phyloP scores from a whole-genome alignment of 2,329 filamentous ascomycete genomes.

The Simplicillium sp. region DNA sequence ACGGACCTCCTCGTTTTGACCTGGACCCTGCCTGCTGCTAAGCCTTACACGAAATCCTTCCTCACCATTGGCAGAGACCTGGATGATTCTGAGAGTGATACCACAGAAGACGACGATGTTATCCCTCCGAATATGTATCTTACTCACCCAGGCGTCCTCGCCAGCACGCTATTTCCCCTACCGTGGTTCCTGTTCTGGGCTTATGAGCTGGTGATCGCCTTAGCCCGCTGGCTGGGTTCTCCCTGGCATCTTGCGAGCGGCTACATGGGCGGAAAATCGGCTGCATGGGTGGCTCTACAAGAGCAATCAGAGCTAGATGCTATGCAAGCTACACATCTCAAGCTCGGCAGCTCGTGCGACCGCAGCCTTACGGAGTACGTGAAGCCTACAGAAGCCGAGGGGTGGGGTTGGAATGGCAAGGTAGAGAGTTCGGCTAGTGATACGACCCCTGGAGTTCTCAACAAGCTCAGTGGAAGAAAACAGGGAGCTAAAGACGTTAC shows the following conservation, averaged over 20 bases:
- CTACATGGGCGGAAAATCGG: constrained; percentile 67
- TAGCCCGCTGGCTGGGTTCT: constrained; percentile 71
- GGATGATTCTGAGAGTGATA: background rate
- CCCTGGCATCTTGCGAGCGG: constrained; percentile 77
- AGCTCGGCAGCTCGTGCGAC: constrained; percentile 77
- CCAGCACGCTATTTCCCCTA: constrained; percentile 71
- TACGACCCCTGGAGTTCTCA: constrained; percentile 33
- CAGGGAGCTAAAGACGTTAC: constrained; percentile 49
- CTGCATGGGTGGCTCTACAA: constrained; percentile 70
- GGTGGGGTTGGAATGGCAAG: constrained; percentile 68
- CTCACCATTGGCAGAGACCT: constrained; percentile 28
- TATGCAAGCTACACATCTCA: constrained; percentile 44
- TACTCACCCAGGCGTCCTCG: constrained; percentile 78
- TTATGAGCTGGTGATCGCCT: constrained; percentile 58
- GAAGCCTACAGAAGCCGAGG: constrained; percentile 73
- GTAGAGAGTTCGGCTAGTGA: constrained; percentile 39
- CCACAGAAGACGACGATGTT: constrained; percentile 12
- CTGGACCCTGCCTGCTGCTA: constrained; percentile 53
- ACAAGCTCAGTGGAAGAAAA: constrained; percentile 48
- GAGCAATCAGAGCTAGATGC: constrained; percentile 52
- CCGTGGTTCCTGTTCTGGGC: constrained; percentile 57
- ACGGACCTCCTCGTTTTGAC: constrained; percentile 79
- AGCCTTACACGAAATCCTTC: constrained; percentile 47
- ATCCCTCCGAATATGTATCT: constrained; percentile 59
- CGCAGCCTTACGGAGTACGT: constrained; percentile 48